A percentile compares a stretch with the other conserved stretches of the same genome.
Conservation (phyloP, 2,329 filamentous ascomycete genomes). For the Clonostachys rhizophaga region DNA sequence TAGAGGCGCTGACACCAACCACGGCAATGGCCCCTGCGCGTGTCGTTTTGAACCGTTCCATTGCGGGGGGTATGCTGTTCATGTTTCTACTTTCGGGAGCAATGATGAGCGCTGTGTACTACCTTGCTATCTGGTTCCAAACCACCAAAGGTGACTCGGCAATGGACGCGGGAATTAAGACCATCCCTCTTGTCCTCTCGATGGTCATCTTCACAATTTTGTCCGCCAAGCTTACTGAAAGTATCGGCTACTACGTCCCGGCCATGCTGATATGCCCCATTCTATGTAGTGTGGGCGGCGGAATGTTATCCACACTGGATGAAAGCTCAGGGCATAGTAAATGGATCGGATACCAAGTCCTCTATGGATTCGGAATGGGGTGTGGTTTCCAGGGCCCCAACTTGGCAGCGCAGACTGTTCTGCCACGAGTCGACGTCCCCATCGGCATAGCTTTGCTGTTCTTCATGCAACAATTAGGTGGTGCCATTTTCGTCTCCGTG, state of each 20-base stretch:
- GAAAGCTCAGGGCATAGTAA: background rate
- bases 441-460: conserved; percentile 36
- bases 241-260: conserved; percentile 33
- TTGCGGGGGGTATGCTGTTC: conserved; percentile 48
- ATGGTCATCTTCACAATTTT: conserved; percentile 33
- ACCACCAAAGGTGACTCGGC: conserved; percentile 31
- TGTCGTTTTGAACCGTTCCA: conserved; percentile 74
- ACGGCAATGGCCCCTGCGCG: conserved; percentile 46
- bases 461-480: conserved; percentile 35
- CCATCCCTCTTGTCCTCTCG: conserved; percentile 31
- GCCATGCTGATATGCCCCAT: conserved; percentile 37
- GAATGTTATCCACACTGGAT: conserved; percentile 32
- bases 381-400: conserved; percentile 34
- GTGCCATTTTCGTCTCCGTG: conserved; percentile 35
- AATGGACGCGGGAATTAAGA: conserved; percentile 8
- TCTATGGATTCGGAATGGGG: conserved; percentile 37
- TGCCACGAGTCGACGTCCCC: conserved; percentile 30
- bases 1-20: conserved; percentile 20
- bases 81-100: conserved; percentile 8
- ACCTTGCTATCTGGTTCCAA: conserved; percentile 40
- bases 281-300: conserved; percentile 34
- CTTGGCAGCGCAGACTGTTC: conserved; percentile 39
- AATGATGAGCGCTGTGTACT: conserved; percentile 16
- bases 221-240: conserved; percentile 29
- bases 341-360: conserved; percentile 13